Evolutionary conservation across 1,139 yeast genomes (phyloP).

Genomic region (Kodamaea arcana): DNA sequence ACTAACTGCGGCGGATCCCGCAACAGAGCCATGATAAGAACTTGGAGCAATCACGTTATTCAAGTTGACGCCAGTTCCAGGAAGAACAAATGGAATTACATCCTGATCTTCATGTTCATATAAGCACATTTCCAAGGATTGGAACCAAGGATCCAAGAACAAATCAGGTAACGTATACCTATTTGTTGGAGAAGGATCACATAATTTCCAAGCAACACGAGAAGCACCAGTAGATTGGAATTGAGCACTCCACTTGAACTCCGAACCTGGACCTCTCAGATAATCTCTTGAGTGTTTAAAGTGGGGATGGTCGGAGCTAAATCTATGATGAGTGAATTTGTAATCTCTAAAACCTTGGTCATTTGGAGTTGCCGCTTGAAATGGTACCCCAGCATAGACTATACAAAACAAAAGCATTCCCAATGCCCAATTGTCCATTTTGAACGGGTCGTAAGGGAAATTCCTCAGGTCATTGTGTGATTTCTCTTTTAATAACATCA

Average conservation of each 20-base stretch:
- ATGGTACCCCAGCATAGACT: slow-evolving; percentile 59
- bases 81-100: slow-evolving; percentile 36
- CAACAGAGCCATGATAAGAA: slow-evolving; percentile 16
- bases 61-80: slow-evolving; percentile 18
- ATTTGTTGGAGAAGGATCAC: slow-evolving; percentile 55
- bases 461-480: slow-evolving; percentile 33
- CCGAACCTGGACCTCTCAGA: slow-evolving; percentile 60
- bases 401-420: slow-evolving; percentile 64
- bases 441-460: slow-evolving; percentile 59
- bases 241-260: slow-evolving; percentile 59
- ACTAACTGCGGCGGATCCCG: slow-evolving; percentile 21
- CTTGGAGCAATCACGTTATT: slow-evolving; percentile 10
- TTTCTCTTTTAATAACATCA: slow-evolving; percentile 48
- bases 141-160: slow-evolving; percentile 65
- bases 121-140: slow-evolving; percentile 54
- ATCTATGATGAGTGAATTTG: slow-evolving; percentile 49
- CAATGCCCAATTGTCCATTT: slow-evolving; percentile 70
- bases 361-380: slow-evolving; percentile 44
- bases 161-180: slow-evolving; percentile 54
- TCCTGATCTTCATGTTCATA: slow-evolving; percentile 50
- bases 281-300: slow-evolving; percentile 48
- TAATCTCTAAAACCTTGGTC: slow-evolving; percentile 61
- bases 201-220: slow-evolving; percentile 70
- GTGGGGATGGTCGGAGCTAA: slow-evolving; percentile 44
- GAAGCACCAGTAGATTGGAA: slow-evolving; percentile 59